Conservation (phyloP, 2,329 filamentous ascomycete species). For the Diaporthe vaccinii region DNA sequence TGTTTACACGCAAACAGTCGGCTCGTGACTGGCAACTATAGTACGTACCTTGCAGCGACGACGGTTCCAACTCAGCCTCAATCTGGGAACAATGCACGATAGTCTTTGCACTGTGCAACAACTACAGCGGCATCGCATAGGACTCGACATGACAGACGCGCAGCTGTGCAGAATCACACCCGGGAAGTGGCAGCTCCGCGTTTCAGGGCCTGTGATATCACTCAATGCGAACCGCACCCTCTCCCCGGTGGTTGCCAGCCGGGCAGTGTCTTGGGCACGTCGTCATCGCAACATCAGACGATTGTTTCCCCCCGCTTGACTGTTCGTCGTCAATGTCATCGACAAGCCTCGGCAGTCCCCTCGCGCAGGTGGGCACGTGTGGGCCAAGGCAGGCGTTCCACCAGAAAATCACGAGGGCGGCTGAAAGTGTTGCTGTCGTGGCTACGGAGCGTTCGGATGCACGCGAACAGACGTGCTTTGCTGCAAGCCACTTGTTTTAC, state of each 20-base stretch:
- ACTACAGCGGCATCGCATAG: background rate
- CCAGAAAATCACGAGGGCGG: background rate
- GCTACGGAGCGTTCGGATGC: conserved; percentile 4
- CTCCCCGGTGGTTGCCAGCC: conserved; percentile 1
- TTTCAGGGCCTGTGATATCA: conserved; percentile 37
- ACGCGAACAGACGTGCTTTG: conserved; percentile 28
- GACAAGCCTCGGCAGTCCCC: background rate
- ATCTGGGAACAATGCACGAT: background rate
- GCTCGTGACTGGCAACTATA: background rate
- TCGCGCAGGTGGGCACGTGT: background rate
- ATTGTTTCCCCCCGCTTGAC: conserved; percentile 1
- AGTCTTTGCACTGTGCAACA: conserved; percentile 22
- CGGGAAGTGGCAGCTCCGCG: conserved; percentile 34
- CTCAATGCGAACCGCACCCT: conserved; percentile 20
- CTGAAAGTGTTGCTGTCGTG: background rate
- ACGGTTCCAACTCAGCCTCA: conserved; percentile 10
- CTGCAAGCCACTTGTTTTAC: conserved; percentile 34
- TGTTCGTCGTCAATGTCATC: background rate
- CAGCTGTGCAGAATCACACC: conserved; percentile 9
- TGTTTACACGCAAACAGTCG: background rate
- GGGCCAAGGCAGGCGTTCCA: conserved; percentile 18
- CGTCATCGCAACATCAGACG: conserved; percentile 33
- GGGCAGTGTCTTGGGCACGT: background rate
- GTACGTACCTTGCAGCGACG: background rate
- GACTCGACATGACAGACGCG: conserved; percentile 4